Evolutionary conservation across 2,329 filamentous ascomycete species (phyloP).

Genomic region (Colletotrichum cordylinicola): DNA sequence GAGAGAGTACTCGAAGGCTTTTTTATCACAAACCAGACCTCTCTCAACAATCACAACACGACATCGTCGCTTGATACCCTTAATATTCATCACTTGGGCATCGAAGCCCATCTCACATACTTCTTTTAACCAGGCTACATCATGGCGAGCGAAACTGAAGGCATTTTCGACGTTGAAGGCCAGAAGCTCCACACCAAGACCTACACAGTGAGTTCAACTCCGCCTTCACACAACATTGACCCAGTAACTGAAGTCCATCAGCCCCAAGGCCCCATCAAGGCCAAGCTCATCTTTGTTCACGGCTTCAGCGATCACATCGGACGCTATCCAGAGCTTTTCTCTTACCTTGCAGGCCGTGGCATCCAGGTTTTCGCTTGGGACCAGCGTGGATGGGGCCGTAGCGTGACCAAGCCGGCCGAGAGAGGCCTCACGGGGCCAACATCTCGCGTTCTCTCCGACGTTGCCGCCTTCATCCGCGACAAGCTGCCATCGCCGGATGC

Average conservation of each 20-base stretch:
- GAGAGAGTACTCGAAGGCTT: not conserved
- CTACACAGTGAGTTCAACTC: conserved; percentile 54
- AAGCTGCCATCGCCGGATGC: conserved; percentile 53
- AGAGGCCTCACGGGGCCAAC: conserved; percentile 79
- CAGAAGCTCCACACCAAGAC: conserved; percentile 61
- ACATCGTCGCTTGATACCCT: not conserved
- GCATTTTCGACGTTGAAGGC: conserved; percentile 51
- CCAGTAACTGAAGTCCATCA: conserved; percentile 28
- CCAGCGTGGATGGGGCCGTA: conserved; percentile 88
- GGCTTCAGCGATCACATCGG: conserved; percentile 89
- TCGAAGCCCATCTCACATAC: not conserved
- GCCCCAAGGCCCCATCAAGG: conserved; percentile 64
- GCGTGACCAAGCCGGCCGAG: conserved; percentile 65
- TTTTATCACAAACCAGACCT: not conserved
- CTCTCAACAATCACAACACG: not conserved
- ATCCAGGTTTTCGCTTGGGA: conserved; percentile 83
- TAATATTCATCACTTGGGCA: not conserved
- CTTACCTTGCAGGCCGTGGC: conserved; percentile 69
- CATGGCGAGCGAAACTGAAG: conserved; percentile 53
- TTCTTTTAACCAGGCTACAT: not conserved
- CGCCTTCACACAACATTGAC: not conserved
- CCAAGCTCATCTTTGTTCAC: conserved; percentile 83
- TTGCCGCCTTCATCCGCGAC: conserved; percentile 74
- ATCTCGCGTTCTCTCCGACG: conserved; percentile 73
- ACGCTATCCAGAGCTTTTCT: conserved; percentile 78